Percentiles rank a stretch among this genome's conserved stretches.
These are phyloP conservation scores for Amorphotheca resinae DNA, from an alignment of 495 filamentous ascomycete genomes.

Conservation along the genomic window DNA sequence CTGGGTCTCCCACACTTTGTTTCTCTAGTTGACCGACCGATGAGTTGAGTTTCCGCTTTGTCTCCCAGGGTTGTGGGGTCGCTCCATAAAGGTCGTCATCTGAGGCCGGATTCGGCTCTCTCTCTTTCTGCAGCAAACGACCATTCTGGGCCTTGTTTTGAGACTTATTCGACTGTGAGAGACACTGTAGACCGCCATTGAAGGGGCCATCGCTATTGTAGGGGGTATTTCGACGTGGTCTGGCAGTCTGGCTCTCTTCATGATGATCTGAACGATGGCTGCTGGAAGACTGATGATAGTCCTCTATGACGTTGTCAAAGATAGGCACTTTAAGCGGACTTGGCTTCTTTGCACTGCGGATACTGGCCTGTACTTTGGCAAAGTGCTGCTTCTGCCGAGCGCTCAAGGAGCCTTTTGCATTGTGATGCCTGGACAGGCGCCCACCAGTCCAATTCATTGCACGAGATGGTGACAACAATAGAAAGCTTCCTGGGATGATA, in stretches of 20 bases:
- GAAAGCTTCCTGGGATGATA: too few relatives aligned
- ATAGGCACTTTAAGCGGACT: conserved; percentile 12
- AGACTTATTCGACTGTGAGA: neutral
- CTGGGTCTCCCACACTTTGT: neutral
- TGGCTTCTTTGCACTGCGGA: conserved; percentile 11
- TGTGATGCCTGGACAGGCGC: conserved; percentile 14
- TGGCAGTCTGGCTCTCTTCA: neutral
- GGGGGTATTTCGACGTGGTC: neutral
- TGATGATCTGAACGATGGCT: neutral
- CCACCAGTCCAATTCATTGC: conserved; percentile 23
- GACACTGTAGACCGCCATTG: neutral
- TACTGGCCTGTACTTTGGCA: conserved; percentile 11
- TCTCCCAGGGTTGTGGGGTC: conserved; percentile 7
- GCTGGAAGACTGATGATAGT: neutral
- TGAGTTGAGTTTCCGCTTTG: conserved; percentile 4
- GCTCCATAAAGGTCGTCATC: conserved; percentile 15
- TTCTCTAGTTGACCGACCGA: neutral
- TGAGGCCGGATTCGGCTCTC: too few relatives aligned
- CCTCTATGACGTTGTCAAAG: conserved; percentile 1
- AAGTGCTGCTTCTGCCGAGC: conserved; percentile 18
- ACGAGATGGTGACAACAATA: too few relatives aligned
- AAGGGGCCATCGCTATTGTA: neutral
- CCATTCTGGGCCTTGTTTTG: neutral
- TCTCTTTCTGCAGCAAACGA: neutral
- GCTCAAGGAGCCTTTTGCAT: conserved; percentile 1